Evolutionary conservation across 225 moss, liverwort and hornwort genomes (phyloP), one percentile per base, ranked within the genome.

Genomic region (Climacium dendroides): DNA sequence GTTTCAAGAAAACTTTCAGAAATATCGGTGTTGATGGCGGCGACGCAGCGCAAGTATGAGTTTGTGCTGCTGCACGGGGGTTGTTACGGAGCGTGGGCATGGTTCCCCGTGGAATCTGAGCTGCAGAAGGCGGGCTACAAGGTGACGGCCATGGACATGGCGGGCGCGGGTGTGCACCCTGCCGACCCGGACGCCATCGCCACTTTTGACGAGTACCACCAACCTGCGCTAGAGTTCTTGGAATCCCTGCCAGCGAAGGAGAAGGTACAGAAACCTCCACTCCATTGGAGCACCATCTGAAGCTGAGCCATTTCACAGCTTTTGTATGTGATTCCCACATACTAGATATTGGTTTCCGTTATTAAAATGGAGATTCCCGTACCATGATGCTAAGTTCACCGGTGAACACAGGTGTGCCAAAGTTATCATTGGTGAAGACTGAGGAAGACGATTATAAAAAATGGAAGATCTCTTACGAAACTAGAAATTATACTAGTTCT

Each of bases 121-220:
- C 72, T 91, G 10, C 87, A 41, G 65, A 87, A 82, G 72, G 82
- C 48, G 48, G 90, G 90, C 25, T 76, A 87, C 87, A 89, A 80
- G 54, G 91, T 85, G 77, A 85, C 84, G 20, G 19, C 89, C 20
- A 26, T 91, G 71, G 91, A 91, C 70, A 53, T 90, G 61, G 79
- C 85, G 7, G 69, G 85, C 30, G 55, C 84, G 19, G 92, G 88
- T 29, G 50, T 65, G 48, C 73, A 86, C 86, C 85, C 78, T 37
- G 86, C 66, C 7, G 88, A 88, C 48, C 90, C 90, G 11, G n/a
- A 94, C 67, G 37, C 74, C 14, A 85, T 91, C 73, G 48, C 88
- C 43, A 80, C 89, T 29, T 90, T 73, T 11, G 75, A 87, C 41
- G 85, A 85, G 37, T 92, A 93, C 65, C 85, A 90, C 55, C 53